Conservation (phyloP, 2,329 filamentous ascomycete species). For the Triangularia verruculosa region DNA sequence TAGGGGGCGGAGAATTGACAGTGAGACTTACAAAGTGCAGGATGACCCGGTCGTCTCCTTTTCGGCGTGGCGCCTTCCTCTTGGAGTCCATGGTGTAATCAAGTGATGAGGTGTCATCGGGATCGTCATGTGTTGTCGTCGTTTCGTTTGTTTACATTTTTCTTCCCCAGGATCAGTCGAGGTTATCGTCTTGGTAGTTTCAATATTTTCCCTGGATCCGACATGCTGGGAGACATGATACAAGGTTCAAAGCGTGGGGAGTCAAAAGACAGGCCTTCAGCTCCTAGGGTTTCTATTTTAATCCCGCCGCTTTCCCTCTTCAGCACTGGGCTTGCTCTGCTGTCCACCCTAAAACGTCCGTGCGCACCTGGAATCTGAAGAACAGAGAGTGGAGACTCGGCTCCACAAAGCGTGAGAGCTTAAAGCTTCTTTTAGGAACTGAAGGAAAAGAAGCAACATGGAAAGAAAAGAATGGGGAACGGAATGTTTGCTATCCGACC, state of each 20-base stretch:
- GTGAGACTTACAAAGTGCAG: slow-evolving; percentile 69
- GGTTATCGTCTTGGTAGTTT: background rate
- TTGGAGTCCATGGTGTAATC: background rate
- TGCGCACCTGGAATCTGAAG: slow-evolving; percentile 5
- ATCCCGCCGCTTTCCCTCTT: slow-evolving; percentile 6
- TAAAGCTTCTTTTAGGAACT: background rate
- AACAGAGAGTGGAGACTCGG: background rate
- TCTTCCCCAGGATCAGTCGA: background rate
- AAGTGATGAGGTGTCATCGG: slow-evolving; percentile 5
- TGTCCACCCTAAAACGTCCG: background rate
- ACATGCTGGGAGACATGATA: background rate
- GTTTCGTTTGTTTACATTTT: slow-evolving; percentile 17
- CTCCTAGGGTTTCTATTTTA: slow-evolving; percentile 5
- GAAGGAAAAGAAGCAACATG: background rate
- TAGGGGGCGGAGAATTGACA: background rate
- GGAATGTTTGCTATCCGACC: background rate
- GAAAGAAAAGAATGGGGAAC: background rate
- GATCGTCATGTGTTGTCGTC: slow-evolving; percentile 7
- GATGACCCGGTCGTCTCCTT: slow-evolving; percentile 63
- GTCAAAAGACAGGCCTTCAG: background rate
- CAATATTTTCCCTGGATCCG: slow-evolving; percentile 1
- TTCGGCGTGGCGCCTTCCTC: slow-evolving; percentile 39
- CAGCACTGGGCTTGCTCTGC: background rate
- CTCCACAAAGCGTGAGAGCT: background rate
- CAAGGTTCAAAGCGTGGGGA: background rate